phyloP scores from a whole-genome alignment of 1,139 yeast species.

The Candida sp. region DNA sequence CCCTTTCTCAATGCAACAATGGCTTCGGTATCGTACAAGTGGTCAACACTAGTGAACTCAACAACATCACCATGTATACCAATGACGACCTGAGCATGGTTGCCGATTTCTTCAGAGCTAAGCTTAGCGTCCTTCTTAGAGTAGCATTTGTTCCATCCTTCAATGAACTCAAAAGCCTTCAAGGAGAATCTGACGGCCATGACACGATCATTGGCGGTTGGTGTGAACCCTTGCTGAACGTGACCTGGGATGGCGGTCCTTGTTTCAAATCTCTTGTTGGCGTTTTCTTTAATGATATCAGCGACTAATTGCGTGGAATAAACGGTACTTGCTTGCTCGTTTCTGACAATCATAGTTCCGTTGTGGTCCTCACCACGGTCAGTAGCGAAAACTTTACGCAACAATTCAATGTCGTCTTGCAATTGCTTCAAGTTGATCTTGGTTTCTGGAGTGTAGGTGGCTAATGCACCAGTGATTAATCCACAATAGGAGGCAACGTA shows the following conservation, averaged over 20 bases:
- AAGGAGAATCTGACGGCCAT: constrained; percentile 73
- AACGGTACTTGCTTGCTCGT: constrained; percentile 72
- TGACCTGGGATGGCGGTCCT: constrained; percentile 85
- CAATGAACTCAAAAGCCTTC: constrained; percentile 72
- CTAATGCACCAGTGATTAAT: constrained; percentile 91
- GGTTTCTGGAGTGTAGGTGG: constrained; percentile 92
- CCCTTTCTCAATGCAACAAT: constrained; percentile 69
- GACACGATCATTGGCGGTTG: constrained; percentile 79
- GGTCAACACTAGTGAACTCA: constrained; percentile 56
- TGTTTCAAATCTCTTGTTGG: constrained; percentile 71
- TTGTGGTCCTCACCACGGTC: constrained; percentile 85
- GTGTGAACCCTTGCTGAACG: constrained; percentile 84
- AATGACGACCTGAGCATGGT: constrained; percentile 56
- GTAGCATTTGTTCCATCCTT: constrained; percentile 33
- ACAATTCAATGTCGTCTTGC: constrained; percentile 38
- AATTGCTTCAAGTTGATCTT: constrained; percentile 75
- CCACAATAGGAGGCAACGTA: constrained; percentile 89
- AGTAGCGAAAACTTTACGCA: constrained; percentile 54
- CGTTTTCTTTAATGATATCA: constrained; percentile 67
- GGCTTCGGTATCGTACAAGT: constrained; percentile 63
- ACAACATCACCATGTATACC: constrained; percentile 73
- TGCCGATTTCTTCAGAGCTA: constrained; percentile 13
- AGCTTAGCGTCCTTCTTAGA: constrained; percentile 10
- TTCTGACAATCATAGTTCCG: constrained; percentile 73
- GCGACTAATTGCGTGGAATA: constrained; percentile 71